These are phyloP conservation scores for Collybia mongolica DNA, from an alignment of 768 basidiomycete species.

Conservation along the genomic window DNA sequence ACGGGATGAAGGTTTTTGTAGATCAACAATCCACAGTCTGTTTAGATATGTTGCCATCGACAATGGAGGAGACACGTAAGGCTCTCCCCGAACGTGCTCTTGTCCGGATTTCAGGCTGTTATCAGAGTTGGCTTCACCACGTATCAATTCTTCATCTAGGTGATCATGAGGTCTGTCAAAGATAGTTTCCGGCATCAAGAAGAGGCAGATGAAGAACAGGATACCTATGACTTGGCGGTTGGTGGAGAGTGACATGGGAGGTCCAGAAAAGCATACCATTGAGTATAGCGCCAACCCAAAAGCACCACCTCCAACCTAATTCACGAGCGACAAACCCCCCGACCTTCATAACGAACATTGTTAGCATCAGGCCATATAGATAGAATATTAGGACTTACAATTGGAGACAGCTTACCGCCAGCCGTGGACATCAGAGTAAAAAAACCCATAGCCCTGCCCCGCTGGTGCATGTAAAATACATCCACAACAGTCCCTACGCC, in stretches of 20 bases:
- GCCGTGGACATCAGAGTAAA: conserved; percentile 38
- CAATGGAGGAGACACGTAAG: conserved; percentile 25
- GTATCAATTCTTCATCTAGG: conserved; percentile 9
- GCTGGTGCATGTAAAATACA: conserved; percentile 32
- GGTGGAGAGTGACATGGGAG: not conserved
- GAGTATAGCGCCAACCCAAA: conserved; percentile 39
- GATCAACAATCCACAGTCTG: conserved; percentile 29
- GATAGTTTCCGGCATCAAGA: conserved; percentile 41
- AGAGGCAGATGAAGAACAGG: conserved; percentile 32
- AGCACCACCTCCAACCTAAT: conserved; percentile 41
- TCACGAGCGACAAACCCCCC: conserved; percentile 35
- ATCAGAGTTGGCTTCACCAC: too few relatives aligned
- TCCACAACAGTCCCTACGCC: conserved; percentile 41
- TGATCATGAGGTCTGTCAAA: conserved; percentile 25
- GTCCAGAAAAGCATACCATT: conserved; percentile 19
- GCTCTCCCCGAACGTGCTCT: conserved; percentile 10
- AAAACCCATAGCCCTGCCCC: conserved; percentile 40
- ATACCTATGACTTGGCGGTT: conserved; percentile 7
- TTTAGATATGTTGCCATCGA: conserved; percentile 20
- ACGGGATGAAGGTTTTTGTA: conserved; percentile 25
- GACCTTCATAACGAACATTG: conserved; percentile 16
- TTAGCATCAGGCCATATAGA: not conserved
- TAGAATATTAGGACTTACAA: conserved; percentile 22
- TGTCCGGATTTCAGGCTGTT: not conserved
- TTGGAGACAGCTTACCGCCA: conserved; percentile 39